Percentiles rank a stretch among this genome's conserved stretches.
Evolutionary conservation across 164 flowering plant genomes (phyloP).

Genomic region (Cinnamomum chago): DNA sequence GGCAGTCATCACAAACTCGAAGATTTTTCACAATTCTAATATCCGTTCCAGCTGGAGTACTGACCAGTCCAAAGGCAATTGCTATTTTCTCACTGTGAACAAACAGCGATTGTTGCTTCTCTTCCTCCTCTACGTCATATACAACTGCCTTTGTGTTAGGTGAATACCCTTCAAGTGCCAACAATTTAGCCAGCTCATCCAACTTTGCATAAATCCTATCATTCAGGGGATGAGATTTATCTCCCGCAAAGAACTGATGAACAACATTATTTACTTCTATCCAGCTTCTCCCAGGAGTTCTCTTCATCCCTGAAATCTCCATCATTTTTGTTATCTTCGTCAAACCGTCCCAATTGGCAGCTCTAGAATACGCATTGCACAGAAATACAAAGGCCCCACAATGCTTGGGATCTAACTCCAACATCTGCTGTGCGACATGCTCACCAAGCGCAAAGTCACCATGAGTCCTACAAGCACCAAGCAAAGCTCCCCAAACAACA

Average conservation of each 20-base stretch:
- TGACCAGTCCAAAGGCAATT: slow-evolving; percentile 36
- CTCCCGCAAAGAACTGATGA: slow-evolving; percentile 40
- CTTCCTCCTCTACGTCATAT: slow-evolving; percentile 32
- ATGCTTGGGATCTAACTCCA: slow-evolving; percentile 38
- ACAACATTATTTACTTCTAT: slow-evolving; percentile 33
- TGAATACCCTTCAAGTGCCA: slow-evolving; percentile 27
- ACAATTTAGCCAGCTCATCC: slow-evolving; percentile 24
- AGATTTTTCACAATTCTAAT: slow-evolving; percentile 13
- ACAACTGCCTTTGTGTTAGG: slow-evolving; percentile 23
- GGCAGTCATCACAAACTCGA: slow-evolving; percentile 11
- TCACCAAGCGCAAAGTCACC: slow-evolving; percentile 31
- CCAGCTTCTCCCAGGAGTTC: slow-evolving; percentile 36
- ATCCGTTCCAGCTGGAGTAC: slow-evolving; percentile 11
- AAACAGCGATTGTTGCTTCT: slow-evolving; percentile 26
- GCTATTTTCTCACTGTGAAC: slow-evolving; percentile 41
- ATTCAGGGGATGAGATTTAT: slow-evolving; percentile 27
- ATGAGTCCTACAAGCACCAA: slow-evolving; percentile 19
- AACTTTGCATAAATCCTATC: slow-evolving; percentile 29
- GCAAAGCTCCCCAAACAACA: slow-evolving; percentile 23
- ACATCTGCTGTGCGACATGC: slow-evolving; percentile 29
- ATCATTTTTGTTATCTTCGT: slow-evolving; percentile 26
- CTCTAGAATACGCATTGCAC: slow-evolving; percentile 36
- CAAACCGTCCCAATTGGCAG: slow-evolving; percentile 32
- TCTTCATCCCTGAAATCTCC: slow-evolving; percentile 30
- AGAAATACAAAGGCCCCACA: slow-evolving; percentile 39